Evolutionary conservation across 257 asterid genomes (phyloP).

Genomic region (Galeopsis tetrahit): DNA sequence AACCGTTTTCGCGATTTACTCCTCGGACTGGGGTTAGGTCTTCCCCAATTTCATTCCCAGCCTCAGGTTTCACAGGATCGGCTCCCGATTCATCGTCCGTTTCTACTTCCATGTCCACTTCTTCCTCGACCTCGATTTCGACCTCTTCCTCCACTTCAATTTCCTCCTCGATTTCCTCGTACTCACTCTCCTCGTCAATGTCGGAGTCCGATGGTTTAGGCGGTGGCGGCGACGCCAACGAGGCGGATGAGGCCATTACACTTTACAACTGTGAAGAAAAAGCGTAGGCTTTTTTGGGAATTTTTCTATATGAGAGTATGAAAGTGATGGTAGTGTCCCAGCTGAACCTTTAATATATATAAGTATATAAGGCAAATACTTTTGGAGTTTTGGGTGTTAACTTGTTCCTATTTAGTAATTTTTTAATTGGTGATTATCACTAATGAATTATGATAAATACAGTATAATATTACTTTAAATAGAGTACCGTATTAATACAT

Average conservation of each 20-base stretch:
- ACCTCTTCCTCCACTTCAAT: slow-evolving; percentile 48
- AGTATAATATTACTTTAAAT: too few relatives aligned
- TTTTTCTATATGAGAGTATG: not conserved
- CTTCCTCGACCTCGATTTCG: slow-evolving; percentile 32
- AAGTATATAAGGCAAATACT: not conserved
- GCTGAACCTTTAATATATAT: not conserved
- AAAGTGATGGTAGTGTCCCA: not conserved
- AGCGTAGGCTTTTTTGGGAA: not conserved
- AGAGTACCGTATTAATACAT: too few relatives aligned
- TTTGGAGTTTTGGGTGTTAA: too few relatives aligned
- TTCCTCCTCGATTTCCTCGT: slow-evolving; percentile 49
- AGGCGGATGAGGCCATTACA: slow-evolving; percentile 43
- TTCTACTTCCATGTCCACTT: slow-evolving; percentile 32
- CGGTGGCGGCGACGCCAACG: slow-evolving; percentile 34
- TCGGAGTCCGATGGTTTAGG: slow-evolving; percentile 28
- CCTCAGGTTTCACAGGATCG: slow-evolving; percentile 31
- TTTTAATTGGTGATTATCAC: too few relatives aligned
- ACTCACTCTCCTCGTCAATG: slow-evolving; percentile 42
- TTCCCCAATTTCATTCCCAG: slow-evolving; percentile 39
- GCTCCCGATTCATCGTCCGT: slow-evolving; percentile 32
- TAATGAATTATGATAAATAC: too few relatives aligned
- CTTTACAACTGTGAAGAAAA: slow-evolving; percentile 12
- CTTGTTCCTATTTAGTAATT: too few relatives aligned
- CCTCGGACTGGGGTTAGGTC: slow-evolving; percentile 38
- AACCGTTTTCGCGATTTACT: slow-evolving; percentile 49